Evolutionary conservation across 208 protist genomes (phyloP), one percentile per base, ranked within the genome.

Genomic region (Naegleria fowleri): DNA sequence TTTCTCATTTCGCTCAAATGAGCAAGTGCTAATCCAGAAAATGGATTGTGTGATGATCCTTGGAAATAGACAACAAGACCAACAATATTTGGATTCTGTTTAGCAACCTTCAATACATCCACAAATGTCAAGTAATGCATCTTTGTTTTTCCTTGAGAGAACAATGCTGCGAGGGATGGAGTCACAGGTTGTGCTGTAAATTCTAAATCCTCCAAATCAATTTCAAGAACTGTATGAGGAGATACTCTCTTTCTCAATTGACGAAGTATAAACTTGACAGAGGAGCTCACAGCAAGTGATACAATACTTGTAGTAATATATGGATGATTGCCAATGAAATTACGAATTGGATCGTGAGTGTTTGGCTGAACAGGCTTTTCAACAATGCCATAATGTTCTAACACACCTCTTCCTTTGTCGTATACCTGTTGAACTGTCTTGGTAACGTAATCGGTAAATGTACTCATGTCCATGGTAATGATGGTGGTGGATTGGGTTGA

Each of bases 101-200:
- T 79, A 9, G 67, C 67, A 79, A 33, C 29, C 9, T 36, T 29
- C 9, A 79, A 36, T 9, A n/a, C 36, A 36, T 79, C 25, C 19
- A 79, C n/a, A 79, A 79, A 79, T 79, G 67, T 79, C 19, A 79
- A n/a, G n/a, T 79, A 79, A 79, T 79, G 13, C 67, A 79, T 79
- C 29, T 79, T 29, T 11, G 25, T 36, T 36, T 79, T 67, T 29
- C 55, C 55, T 29, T 15, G 55, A 79, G 67, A 79, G 9, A 79
- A 33, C 7, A 36, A 36, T 36, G 19, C 6, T 11, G 29, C 2
- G 6, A 79, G 9, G 29, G 67, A 79, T 79, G 29, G 29, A 9
- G 16, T 13, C 5, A 36, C 16, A 79, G 29, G 16, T 79, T 36
- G 29, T 36, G 67, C 6, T 36, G 67, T 79, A 36, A 79, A 79